Evolutionary conservation across 441 rosid genomes (phyloP), one percentile per base, ranked within the genome.

Genomic region (Populus hybrid): DNA sequence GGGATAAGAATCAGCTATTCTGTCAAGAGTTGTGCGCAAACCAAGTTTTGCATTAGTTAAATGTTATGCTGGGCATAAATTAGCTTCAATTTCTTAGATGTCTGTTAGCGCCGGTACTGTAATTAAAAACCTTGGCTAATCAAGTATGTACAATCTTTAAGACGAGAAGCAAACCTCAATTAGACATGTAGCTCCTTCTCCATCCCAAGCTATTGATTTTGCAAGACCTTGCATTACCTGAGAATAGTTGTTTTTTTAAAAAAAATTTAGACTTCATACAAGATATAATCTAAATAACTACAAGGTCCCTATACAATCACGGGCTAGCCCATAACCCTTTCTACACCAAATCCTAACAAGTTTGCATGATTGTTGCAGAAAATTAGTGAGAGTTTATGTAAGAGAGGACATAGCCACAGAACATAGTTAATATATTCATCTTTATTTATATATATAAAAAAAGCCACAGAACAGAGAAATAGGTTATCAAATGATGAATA

Each of bases 201-300:
- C 99, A 88, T 96, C 99, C 98, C 97, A 96, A 81, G 99, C 98
- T 81, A 94, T 87, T 82, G 99, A 94, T 85, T 93, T 96, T 50
- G 99, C 99, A 72, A 94, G 97, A 78, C 97, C 95, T 91, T 96
- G 97, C 99, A 93, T 96, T 72, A 96, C 98, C 99, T 94, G 87
- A 64, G 42, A 78, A 74, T 69, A 70, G 69, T 38, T 38, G 42
- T 66, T 65, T 59, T 4, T 68, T 59, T 16, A 1, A 0, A 6
- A 42, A 77, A 69, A 70, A 64, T 4, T 77, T 34, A 73, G 61
- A 69, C 72, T 12, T 66, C 75, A 50, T 65, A 21, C 34, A 69
- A 42, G 10, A 70, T 46, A 32, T 35, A 7, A 61, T 21, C 66
- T 59, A 50, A 57, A 63, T 57, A 35, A 67, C 63, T 34, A 24